Evolutionary conservation across 352 stramenopile genomes (phyloP), one percentile per base, ranked within the genome.

Genomic region (Phytophthora boehmeriae): DNA sequence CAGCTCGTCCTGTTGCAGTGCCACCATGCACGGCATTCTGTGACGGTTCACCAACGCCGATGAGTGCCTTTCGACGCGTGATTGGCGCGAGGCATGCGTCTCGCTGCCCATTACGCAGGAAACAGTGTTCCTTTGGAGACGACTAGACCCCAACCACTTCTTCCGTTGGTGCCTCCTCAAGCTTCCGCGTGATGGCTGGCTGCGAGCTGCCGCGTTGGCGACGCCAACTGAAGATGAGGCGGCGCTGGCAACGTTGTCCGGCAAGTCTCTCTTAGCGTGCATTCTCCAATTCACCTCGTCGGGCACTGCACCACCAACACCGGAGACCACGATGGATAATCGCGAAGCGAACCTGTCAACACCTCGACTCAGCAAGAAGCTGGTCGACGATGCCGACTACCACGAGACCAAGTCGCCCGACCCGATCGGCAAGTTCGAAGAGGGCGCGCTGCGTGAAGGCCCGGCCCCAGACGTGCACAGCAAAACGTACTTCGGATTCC

Each of bases 401-500:
- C 35, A 65, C 30, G 64, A 73, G 48, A 8, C 48, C 47, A 73
- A 73, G 42, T 73, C 64, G 36, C 64, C 59, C 64, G 64, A 73
- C n/a, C 64, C 25, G 14, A 61, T 66, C 41, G 53, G 25, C 25
- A 66, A 65, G 19, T 55, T 80, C 8, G 66, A 78, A 36, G 63
- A 68, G n/a, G 78, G 78, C 9, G 76, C 76, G 3, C 46, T 88
- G 11, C 73, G 76, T 53, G 58, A 74, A n/a, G 76, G 78, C 19
- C 59, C 57, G 10, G 32, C 61, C 0, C 75, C 75, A 0, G 54
- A 75, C 9, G 57, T 73, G 28, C 74, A 63, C 30, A 80, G 66
- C 55, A 75, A 66, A 22, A 60, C 62, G 17, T 76, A 80, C 63
- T 56, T 78, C 14, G 79, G 72, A 0, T 66, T 87, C 27, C 43